Evolutionary conservation across 768 basidiomycete species (phyloP).

Genomic region (Asterophora parasitica): DNA sequence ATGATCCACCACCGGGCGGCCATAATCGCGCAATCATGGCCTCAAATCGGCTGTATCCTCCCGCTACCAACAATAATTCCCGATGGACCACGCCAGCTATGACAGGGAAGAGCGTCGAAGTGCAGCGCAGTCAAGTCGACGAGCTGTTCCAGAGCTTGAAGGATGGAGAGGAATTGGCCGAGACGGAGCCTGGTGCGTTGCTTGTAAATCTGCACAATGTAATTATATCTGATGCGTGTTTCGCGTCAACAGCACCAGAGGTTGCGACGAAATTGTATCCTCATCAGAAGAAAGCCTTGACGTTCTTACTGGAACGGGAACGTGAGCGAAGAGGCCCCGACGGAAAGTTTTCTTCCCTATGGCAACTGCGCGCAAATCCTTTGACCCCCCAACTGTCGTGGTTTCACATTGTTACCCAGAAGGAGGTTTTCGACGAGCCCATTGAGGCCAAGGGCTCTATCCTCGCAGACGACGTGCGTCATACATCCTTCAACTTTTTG

Average conservation of each 20-base stretch:
- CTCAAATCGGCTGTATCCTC: conserved; percentile 37
- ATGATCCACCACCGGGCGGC: conserved; percentile 74
- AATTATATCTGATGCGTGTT: not conserved
- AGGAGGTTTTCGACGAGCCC: conserved; percentile 64
- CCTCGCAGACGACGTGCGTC: conserved; percentile 90
- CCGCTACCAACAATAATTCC: conserved; percentile 26
- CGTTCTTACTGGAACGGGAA: conserved; percentile 89
- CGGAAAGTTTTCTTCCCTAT: conserved; percentile 67
- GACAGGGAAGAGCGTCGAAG: conserved; percentile 77
- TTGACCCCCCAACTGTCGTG: conserved; percentile 47
- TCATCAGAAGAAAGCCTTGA: conserved; percentile 97
- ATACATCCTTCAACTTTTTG: conserved; percentile 9
- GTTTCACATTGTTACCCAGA: conserved; percentile 82
- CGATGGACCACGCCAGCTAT: conserved; percentile 57
- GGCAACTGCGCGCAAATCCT: conserved; percentile 55
- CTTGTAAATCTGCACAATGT: not conserved
- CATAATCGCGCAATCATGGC: conserved; percentile 39
- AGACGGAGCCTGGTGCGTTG: conserved; percentile 78
- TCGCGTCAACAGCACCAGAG: conserved; percentile 44
- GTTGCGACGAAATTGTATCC: conserved; percentile 89
- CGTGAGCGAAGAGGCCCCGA: conserved; percentile 53
- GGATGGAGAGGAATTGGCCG: conserved; percentile 79
- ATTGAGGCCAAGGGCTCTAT: conserved; percentile 81
- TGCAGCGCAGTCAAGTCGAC: conserved; percentile 91
- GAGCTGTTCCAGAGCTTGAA: conserved; percentile 88